Evolutionary conservation across 352 stramenopile species (phyloP).

Genomic region (Pythium vanterpoolii): DNA sequence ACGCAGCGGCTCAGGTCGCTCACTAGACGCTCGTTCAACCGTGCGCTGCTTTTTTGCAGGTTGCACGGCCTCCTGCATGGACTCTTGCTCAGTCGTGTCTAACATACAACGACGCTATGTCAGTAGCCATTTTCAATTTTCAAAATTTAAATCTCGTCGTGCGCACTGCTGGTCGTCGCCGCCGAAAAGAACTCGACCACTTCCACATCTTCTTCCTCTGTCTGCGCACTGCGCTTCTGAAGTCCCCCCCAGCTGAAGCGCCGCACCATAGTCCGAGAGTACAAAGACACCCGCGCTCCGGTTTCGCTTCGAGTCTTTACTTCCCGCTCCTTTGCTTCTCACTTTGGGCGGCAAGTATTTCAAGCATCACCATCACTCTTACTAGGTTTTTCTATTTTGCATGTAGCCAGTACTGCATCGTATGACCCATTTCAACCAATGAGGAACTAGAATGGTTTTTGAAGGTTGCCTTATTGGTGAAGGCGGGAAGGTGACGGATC

Average conservation of each 20-base stretch:
- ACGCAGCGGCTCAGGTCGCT: background rate
- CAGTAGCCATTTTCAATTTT: constrained; percentile 2
- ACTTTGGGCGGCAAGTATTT: background rate
- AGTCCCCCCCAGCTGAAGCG: constrained; percentile 17
- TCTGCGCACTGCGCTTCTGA: background rate
- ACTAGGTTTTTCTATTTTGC: constrained; percentile 16
- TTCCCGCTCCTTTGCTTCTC: background rate
- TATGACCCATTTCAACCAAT: constrained; percentile 11
- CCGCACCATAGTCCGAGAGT: background rate
- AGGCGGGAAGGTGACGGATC: background rate
- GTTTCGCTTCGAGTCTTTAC: background rate
- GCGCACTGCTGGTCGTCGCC: constrained; percentile 9
- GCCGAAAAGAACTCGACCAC: constrained; percentile 26
- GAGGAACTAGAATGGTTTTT: background rate
- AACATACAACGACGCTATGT: background rate
- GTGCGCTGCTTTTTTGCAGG: constrained; percentile 16
- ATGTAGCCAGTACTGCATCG: constrained; percentile 6
- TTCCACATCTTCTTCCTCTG: constrained; percentile 17
- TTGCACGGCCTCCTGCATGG: background rate
- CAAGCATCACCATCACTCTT: constrained; percentile 33
- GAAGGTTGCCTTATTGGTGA: background rate
- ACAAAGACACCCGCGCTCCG: background rate
- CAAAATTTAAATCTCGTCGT: constrained; percentile 15
- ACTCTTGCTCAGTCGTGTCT: constrained; percentile 15
- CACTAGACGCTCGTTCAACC: background rate